Evolutionary conservation across 495 filamentous ascomycete genomes (phyloP), one percentile per base, ranked within the genome.

Genomic region (Xylaria grammica): DNA sequence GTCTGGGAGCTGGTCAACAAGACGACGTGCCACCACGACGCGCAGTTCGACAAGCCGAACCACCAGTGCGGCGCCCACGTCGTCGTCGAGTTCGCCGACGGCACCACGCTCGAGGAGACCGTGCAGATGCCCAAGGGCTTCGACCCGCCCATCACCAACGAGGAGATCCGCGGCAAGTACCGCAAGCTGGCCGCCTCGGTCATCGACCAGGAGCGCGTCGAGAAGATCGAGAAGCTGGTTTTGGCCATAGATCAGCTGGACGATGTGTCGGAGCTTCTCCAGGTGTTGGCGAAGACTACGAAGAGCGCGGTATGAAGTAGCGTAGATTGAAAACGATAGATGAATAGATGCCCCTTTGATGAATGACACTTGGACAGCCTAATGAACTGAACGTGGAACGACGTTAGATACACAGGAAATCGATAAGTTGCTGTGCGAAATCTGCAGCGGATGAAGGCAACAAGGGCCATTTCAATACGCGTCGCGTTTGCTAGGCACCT

Each of bases 1-100:
- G 40, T 82, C 5, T 82, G 80, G 77, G 55, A 70, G 6, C 54
- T 79, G 0, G 63, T 79, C 0, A 59, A 71, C 8, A 81, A 78
- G 67, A 76, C 68, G 0, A 70, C 66, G n/a, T 83, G 80, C 62
- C 55, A 66, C 17, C 68, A 75, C 34, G 70, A 69, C 30, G 26
- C 51, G 0, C 64, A 74, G 1, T 73, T 75, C 9, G 67, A 75
- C 24, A 62, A 59, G 45, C 61, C 36, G 6, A 72, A 65, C 13
- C 48, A 51, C n/a, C 44, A 46, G 48, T 61, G 55, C 11, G 44
- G 57, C 20, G 45, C 57, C 20, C 57, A 60, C 19, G 57, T 60
- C 9, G 22, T 36, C 13, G 55, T 60, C 15, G 64, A 53, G 27
- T 70, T 79, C 49, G 54, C 72, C 17, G 73, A 75, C 59, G 70